Evolutionary conservation across 2,329 filamentous ascomycete species (phyloP), one percentile per base, ranked within the genome.

Genomic region (Venturia pyrina): DNA sequence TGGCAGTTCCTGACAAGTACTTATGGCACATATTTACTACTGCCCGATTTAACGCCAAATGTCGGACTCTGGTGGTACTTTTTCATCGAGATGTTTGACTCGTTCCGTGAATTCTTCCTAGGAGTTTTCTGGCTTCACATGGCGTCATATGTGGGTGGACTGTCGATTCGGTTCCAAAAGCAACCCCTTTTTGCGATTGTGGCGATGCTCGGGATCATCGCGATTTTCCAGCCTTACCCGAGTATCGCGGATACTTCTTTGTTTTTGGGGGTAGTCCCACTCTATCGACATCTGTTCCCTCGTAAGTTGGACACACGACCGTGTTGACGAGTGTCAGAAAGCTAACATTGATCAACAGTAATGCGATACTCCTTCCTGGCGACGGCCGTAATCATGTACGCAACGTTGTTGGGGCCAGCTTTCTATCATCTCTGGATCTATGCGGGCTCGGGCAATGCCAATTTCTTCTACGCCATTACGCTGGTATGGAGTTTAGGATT

Each of bases 11-110:
- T 98, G 24, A 78, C 83, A 8, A 91, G 92, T 24, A 97, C 95
- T 0, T 99, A 99, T 77, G 92, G 93, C 70, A 91, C 96, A 60
- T 93, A 96, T 71, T 83, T 99, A 46, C 87, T 95, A 0, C 84
- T 99, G 2, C 91, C 92, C 10, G 95, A 99, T 74, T 82, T 99
- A 50, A 96, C 93, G 0, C 95, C 95, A 15, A 99, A 98, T 70
- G 89, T 96, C 40, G 95, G 95, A 1, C 82, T 99, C 1, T 99
- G 95, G 95, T 99, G 95, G 95, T 99, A 99, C 78, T 99, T 99
- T 79, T 98, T 99, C 75, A 96, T 96, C 70, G 93, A 99, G 75
- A 99, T 99, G 87, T 99, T 99, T 75, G 95, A 99, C 78, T 93
- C 93, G 0, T 99, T 99, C 83, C 86, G 95, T 48, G 88, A 89